Evolutionary conservation across 176 grass and related monocot genomes (phyloP).

Genomic region (Bolboschoenus planiculmis): DNA sequence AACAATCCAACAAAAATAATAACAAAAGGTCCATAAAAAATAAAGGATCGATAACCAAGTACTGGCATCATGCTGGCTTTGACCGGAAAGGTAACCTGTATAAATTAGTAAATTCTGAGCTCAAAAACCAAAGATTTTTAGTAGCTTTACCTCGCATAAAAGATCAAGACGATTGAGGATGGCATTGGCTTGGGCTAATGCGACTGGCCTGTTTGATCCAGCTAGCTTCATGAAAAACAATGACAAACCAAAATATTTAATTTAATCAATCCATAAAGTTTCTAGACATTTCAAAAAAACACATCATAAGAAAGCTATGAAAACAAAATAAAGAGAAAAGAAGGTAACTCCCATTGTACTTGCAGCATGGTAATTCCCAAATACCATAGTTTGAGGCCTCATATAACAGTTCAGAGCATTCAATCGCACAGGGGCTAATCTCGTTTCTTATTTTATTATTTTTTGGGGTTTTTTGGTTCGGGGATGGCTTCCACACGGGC

Average conservation of each 20-base stretch:
- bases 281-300: neutral
- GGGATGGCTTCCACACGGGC: too few relatives aligned
- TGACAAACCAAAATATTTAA: conserved; percentile 18
- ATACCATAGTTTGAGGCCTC: neutral
- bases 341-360: neutral
- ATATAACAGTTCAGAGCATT: neutral
- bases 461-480: neutral
- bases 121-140: neutral
- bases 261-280: neutral
- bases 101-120: neutral
- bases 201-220: conserved; percentile 82
- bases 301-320: neutral
- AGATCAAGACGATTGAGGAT: conserved; percentile 90
- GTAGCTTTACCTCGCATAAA: conserved; percentile 58
- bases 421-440: neutral
- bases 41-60: neutral
- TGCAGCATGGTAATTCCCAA: neutral
- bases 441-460: neutral
- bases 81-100: neutral
- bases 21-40: neutral
- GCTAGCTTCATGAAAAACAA: conserved; percentile 67
- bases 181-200: conserved; percentile 91
- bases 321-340: neutral
- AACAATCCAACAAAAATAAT: conserved; percentile 5
- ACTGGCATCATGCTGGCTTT: conserved; percentile 4